Percentiles rank a stretch among this genome's conserved stretches.
phyloP scores from a whole-genome alignment of 148 eudicot species.

The Amaranthus hypochondriacus region DNA sequence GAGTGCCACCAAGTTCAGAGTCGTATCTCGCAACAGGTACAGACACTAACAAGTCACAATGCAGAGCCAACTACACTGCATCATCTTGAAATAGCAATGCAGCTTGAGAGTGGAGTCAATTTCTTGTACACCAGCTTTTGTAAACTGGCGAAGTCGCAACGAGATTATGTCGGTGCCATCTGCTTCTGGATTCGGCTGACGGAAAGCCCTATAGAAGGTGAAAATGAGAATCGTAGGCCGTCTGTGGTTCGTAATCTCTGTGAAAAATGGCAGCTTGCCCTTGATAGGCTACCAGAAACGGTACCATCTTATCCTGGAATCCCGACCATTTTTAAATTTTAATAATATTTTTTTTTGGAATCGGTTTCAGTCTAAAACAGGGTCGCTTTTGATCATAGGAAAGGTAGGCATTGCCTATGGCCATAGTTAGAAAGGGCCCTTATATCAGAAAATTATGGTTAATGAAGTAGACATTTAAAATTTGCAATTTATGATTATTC shows the following conservation, averaged over 20 bases:
- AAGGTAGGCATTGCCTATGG: no score
- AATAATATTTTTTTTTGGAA: no score
- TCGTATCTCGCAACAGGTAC: constrained; percentile 61
- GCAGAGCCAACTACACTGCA: constrained; percentile 48
- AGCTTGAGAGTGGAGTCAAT: constrained; percentile 63
- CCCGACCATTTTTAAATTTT: not conserved
- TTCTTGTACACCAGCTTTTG: constrained; percentile 64
- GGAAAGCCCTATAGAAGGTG: constrained; percentile 28
- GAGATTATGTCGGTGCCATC: constrained; percentile 52
- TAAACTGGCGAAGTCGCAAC: constrained; percentile 51
- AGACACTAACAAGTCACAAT: constrained; percentile 35
- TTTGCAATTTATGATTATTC: no score
- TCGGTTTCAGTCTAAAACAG: no score
- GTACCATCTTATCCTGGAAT: constrained; percentile 25
- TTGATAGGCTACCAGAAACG: constrained; percentile 66
- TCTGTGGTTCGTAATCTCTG: constrained; percentile 41
- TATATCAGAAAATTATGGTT: no score
- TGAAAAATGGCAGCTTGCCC: constrained; percentile 58
- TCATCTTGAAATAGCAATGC: constrained; percentile 59
- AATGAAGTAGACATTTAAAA: no score
- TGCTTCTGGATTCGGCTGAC: constrained; percentile 57
- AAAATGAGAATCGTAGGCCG: constrained; percentile 23
- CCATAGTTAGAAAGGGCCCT: no score
- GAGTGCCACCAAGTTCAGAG: constrained; percentile 66
- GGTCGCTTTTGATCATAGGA: no score